A percentile compares a stretch with the other conserved stretches of the same genome.
Conservation (phyloP, 2,329 filamentous ascomycete species). For the Penicillium sumatraense region DNA sequence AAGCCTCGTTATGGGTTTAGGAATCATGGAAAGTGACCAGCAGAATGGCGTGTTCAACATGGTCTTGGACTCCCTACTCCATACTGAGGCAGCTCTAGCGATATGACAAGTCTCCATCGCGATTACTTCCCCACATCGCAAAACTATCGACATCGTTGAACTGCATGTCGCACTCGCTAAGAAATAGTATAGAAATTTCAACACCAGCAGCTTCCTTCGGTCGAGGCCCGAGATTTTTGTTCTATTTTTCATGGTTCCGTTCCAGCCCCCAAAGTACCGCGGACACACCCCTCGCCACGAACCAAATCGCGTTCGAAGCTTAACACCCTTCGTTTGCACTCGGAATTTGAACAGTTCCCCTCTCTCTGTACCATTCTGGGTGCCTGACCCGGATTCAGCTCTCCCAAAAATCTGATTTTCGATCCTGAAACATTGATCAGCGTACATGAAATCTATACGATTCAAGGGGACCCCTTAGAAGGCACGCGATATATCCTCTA, state of each 20-base stretch:
- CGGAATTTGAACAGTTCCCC: neutral
- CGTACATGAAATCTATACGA: conserved; percentile 2
- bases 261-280: neutral
- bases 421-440: conserved; percentile 14
- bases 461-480: neutral
- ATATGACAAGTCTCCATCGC: no score
- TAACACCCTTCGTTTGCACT: neutral
- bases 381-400: neutral
- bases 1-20: conserved; percentile 7
- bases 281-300: conserved; percentile 7
- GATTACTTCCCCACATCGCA: neutral
- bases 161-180: neutral
- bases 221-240: conserved; percentile 3
- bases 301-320: conserved; percentile 6
- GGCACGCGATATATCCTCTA: neutral
- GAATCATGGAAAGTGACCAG: neutral
- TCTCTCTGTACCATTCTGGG: neutral
- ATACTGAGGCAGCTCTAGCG: no score
- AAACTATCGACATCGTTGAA: neutral
- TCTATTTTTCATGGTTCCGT: no score
- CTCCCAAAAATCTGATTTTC: neutral
- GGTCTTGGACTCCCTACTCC: no score
- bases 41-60: neutral
- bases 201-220: neutral
- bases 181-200: neutral